Evolutionary conservation across 805 yeast species (phyloP).

Genomic region (Saccharomycodes ludwigii): DNA sequence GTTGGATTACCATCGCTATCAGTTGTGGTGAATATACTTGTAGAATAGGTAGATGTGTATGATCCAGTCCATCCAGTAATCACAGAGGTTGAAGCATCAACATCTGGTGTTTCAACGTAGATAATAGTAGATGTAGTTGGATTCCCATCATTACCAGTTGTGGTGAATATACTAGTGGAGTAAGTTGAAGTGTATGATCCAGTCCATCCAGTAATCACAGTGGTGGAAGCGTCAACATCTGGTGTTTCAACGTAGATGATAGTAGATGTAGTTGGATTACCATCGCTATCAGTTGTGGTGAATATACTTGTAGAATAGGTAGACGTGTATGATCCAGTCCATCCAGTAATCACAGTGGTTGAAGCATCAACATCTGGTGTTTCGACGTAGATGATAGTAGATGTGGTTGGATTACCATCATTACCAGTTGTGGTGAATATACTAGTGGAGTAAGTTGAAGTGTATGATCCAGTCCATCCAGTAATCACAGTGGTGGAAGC

Average conservation of each 20-base stretch:
- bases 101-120: slow-evolving; percentile 11
- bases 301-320: slow-evolving; percentile 5
- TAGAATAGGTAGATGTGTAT: too few relatives aligned
- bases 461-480: slow-evolving; percentile 4
- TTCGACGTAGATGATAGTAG: slow-evolving; percentile 9
- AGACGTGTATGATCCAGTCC: too few relatives aligned
- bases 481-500: slow-evolving; percentile 4
- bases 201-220: slow-evolving; percentile 5
- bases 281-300: slow-evolving; percentile 6
- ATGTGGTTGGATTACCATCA: slow-evolving; percentile 6
- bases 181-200: slow-evolving; percentile 3
- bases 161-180: slow-evolving; percentile 4
- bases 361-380: slow-evolving; percentile 8
- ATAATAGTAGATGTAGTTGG: slow-evolving; percentile 6
- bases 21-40: slow-evolving; percentile 5
- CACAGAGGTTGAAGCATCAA: slow-evolving; percentile 5
- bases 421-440: too few relatives aligned
- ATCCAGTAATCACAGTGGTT: slow-evolving; percentile 6
- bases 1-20: slow-evolving; percentile 7
- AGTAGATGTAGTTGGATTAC: slow-evolving; percentile 6
- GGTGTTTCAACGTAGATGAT: slow-evolving; percentile 8
- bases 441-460: slow-evolving; percentile 3
- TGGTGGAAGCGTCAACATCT: slow-evolving; percentile 3
- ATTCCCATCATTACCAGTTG: slow-evolving; percentile 7
- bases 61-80: too few relatives aligned